Conservation (phyloP, 176 grass and related monocot species). For the Oryza rufipogon region DNA sequence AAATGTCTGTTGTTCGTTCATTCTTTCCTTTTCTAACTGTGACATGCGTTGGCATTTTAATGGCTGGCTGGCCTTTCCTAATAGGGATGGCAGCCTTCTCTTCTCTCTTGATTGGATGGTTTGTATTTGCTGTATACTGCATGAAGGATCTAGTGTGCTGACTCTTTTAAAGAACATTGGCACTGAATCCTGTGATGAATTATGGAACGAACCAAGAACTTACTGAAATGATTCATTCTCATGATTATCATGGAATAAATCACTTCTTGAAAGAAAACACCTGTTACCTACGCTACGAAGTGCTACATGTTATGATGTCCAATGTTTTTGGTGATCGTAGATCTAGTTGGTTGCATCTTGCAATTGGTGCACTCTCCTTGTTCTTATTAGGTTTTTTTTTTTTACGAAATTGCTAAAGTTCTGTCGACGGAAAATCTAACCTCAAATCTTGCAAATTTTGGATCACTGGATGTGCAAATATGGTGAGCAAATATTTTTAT, state of each 20-base stretch:
- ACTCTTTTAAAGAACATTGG: slow-evolving; percentile 29
- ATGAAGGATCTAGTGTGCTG: slow-evolving; percentile 62
- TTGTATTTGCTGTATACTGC: slow-evolving; percentile 72
- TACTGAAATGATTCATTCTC: slow-evolving; percentile 3
- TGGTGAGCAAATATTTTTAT: no score
- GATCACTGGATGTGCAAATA: no score
- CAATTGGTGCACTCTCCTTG: not conserved
- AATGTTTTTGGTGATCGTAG: not conserved
- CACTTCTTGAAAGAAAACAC: not conserved
- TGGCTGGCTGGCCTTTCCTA: slow-evolving; percentile 87
- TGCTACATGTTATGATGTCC: not conserved
- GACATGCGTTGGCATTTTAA: slow-evolving; percentile 63
- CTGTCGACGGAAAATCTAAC: no score
- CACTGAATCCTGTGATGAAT: not conserved
- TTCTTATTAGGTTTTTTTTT: no score
- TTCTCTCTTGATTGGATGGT: slow-evolving; percentile 80
- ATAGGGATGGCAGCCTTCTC: slow-evolving; percentile 82
- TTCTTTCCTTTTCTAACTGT: slow-evolving; percentile 69
- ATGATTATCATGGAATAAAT: slow-evolving; percentile 8
- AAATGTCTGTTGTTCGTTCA: slow-evolving; percentile 66
- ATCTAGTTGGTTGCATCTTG: not conserved
- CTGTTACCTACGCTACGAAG: not conserved
- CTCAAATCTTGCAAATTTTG: no score
- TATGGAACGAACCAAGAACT: not conserved
- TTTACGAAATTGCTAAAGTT: no score